Evolutionary conservation across 2,329 filamentous ascomycete species (phyloP), one percentile per base, ranked within the genome.

Genomic region (Fusarium dlaminii): DNA sequence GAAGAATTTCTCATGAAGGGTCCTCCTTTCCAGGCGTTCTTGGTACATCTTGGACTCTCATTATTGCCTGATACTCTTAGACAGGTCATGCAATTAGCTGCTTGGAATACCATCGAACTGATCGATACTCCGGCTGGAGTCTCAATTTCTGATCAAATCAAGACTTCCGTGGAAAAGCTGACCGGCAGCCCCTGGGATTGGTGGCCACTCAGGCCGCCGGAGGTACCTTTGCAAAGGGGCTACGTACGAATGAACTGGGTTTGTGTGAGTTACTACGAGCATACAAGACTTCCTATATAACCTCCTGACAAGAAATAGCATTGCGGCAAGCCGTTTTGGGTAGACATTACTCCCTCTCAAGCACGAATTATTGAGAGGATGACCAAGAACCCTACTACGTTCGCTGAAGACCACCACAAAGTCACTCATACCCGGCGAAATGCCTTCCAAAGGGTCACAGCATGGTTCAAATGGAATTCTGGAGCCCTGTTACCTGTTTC

Each of bases 151-250:
- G 57, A 54, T 27, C 27, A 14, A 29, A 43, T 66, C 45, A 66
- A 66, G 22, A 54, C 18, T 14, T 54, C 39, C 1, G 5, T 52
- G 4, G 63, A 66, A 24, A 6, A 54, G 18, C 12, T 52, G 9
- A 63, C 63, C 8, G 63, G 58, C 3, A 63, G 57, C 17, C 46
- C 57, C 32, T 66, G 63, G 63, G 32, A 66, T 20, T 66, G 46
- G 63, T 63, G 57, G 63, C 57, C 46, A 15, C 27, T 66, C 12
- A 11, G 27, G n/a, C 12, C 46, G 30, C 63, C 63, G 3, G 37
- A 29, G 15, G 22, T 27, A 14, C n/a, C 57, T 43, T 20, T 66
- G 22, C 45, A 8, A 39, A 45, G 34, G 29, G 63, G 63, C 6
- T 27, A 63, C 11, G 17, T 54, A 17, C 34, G 63, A 29, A 54